Base-by-base conservation (phyloP, 2,329 filamentous ascomycete species). In the Orbilia quercus region DNA sequence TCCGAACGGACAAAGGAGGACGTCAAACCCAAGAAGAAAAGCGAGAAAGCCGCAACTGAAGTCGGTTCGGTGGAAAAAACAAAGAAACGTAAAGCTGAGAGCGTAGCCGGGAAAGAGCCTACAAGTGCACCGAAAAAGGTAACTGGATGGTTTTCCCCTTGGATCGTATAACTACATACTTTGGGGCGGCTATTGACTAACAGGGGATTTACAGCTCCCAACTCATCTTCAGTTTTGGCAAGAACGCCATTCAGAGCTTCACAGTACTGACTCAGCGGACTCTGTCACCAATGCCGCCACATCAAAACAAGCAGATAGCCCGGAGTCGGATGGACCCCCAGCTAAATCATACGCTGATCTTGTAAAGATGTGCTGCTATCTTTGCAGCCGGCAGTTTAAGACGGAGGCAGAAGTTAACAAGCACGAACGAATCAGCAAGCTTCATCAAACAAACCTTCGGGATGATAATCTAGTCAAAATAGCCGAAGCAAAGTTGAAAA, bases 211-310 rank as follows among this genome's bases (percentile, higher is more conserved):
- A n/a, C 23, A 87, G 76, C 82, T 89, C 54, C 85, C 87, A 2
- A 86, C 88, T 0, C 88, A 90, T 79, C 82, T 91, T 48, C 87
- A 90, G 79, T 89, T 89, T 79, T 91, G 89, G 89, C 86, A 87
- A 53, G 87, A 90, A 77, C 87, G 88, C 54, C 88, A 90, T 77
- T 88, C 88, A 1, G 88, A 91, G 77, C 81, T 90, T 22, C 87
- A 89, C 77, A 85, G 86, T 20, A 40, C n/a, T 7, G 50, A 59
- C 48, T 44, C 73, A 23, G 58, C n/a, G 4, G 76, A 57, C 51
- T 22, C 55, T 55, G 20, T 36, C n/a, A 18, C 63, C 45, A 71
- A 74, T 9, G 40, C 77, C 9, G 40, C 77, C 4, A 47, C 78
- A 7, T 76, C 78, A 5, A 51, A 72, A 58, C 57, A 73, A 48